Evolutionary conservation across 495 filamentous ascomycete species (phyloP), one percentile per base, ranked within the genome.

Genomic region (Aspergillus coremiiformis): DNA sequence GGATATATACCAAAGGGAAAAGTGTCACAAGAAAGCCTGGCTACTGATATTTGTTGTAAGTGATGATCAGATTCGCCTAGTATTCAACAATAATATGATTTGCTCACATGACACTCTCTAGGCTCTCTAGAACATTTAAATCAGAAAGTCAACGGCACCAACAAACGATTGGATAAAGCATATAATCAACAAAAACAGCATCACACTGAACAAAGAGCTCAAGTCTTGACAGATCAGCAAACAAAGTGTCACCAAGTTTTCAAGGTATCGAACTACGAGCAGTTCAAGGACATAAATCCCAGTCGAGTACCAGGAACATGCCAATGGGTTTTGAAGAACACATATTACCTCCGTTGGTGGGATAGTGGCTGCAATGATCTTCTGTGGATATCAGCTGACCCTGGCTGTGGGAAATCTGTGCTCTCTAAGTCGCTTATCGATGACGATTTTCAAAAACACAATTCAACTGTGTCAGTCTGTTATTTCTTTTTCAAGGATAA

Each of bases 401-500:
- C 66, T 30, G 71, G 71, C 23, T 75, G 66, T 54, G 69, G 73
- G 2, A 78, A 78, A 50, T 71, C 73, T 47, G 71, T 78, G 3
- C 52, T 77, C 7, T 47, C 66, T 1, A 56, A 58, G 51, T 66
- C 58, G 14, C 58, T 75, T 4, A 56, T 71, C 5, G 66, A 74
- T 26, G 26, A 61, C 19, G 39, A 56, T 47, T 51, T 65, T 7
- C 39, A 54, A 15, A 26, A 3, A 15, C 29, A 45, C 1, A 14
- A 19, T 33, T 21, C 49, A 8, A 39, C 45, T 23, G 53, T 54
- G n/a, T 58, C 55, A 17, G 39, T 72, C 11, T 75, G 67, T 49
- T 74, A 72, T 55, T 76, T 77, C 47, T 78, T 77, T 44, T 77
- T 74, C 55, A 72, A 73, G 43, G 71, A 75, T 14, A 60, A 66